Base-by-base conservation (phyloP, 2,329 filamentous ascomycete genomes). In the Stylonectria norvegica region DNA sequence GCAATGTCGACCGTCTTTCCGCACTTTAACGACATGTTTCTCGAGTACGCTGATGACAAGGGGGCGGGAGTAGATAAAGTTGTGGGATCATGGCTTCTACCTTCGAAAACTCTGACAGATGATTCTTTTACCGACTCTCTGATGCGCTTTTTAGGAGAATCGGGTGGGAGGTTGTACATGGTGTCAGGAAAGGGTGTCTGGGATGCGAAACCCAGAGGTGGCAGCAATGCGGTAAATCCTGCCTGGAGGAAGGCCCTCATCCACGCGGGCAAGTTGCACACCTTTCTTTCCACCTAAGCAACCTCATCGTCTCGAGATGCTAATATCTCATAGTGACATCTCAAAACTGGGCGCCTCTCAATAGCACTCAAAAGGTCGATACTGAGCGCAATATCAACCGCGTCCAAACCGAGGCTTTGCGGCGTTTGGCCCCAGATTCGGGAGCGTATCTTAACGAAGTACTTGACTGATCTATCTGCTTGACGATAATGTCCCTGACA, bases 361-460 rank as follows among this genome's bases (percentile, higher is more conserved):
- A 70, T 40, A 25, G 49, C 2, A 60, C 61, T 0, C 59, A 62
- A 0, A 49, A 57, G 20, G 42, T 42, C 0, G 50, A 58, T 0
- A 57, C 61, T 65, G 0, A 23, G 48, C 0, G 37, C 39, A 0
- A 34, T 70, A 2, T 53, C 64, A 14, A 31, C 32, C 0, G 45
- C 50, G 0, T 60, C 61, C n/a, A 48, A 68, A 6, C 61, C 63
- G n/a, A n/a, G n/a, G n/a, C n/a, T 0, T 40, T 76, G 4, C 62
- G 64, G 3, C 43, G 65, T 3, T 48, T 77, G 2, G 59, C 66
- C 0, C 69, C 68, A 0, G 47, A 58, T 1, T 64, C 65, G 8
- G 71, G 71, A 0, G 59, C 69, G 4, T 74, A 74, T 32, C 44
- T 72, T 6, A 72, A 72, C 25, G 71, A 74, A 59, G 72, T 68